These are phyloP conservation scores for Pigoraptor vietnamica DNA, from an alignment of 78 protist genomes.

Conservation along the genomic window DNA sequence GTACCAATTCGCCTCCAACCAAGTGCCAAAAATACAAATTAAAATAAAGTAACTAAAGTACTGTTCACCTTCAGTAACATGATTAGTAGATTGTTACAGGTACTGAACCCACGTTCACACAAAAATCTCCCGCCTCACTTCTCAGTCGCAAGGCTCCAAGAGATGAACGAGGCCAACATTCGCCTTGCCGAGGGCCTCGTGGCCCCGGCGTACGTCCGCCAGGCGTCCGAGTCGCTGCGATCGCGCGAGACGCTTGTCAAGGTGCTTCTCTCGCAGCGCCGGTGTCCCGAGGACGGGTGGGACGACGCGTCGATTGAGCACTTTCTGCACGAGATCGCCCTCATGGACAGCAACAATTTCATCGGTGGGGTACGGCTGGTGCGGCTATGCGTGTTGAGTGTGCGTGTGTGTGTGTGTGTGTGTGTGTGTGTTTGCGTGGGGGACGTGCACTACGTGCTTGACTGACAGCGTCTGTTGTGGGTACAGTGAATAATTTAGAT, in stretches of 20 bases:
- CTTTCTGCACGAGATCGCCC: constrained; percentile 59
- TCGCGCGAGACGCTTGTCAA: constrained; percentile 31
- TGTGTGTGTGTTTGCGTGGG: too few relatives aligned
- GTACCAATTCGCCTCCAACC: too few relatives aligned
- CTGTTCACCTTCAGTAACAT: too few relatives aligned
- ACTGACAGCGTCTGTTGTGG: too few relatives aligned
- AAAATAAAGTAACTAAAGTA: too few relatives aligned
- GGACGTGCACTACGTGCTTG: too few relatives aligned
- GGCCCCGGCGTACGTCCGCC: constrained; percentile 42
- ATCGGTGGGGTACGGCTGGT: constrained; percentile 8
- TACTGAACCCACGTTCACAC: too few relatives aligned
- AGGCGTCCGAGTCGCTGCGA: constrained; percentile 40
- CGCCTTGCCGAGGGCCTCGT: neutral
- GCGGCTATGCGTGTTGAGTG: neutral
- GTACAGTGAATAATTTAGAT: neutral
- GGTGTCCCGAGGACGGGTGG: constrained; percentile 82
- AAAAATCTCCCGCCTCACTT: too few relatives aligned
- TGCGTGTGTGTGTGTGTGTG: neutral
- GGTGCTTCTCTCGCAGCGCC: constrained; percentile 50
- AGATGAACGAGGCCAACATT: neutral
- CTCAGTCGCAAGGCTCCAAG: too few relatives aligned
- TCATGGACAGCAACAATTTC: constrained; percentile 86
- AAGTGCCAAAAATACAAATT: too few relatives aligned
- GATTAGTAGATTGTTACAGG: too few relatives aligned
- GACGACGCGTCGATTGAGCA: constrained; percentile 54